phyloP scores from a whole-genome alignment of 2,329 filamentous ascomycete genomes.

The Grosmannia clavigera region DNA sequence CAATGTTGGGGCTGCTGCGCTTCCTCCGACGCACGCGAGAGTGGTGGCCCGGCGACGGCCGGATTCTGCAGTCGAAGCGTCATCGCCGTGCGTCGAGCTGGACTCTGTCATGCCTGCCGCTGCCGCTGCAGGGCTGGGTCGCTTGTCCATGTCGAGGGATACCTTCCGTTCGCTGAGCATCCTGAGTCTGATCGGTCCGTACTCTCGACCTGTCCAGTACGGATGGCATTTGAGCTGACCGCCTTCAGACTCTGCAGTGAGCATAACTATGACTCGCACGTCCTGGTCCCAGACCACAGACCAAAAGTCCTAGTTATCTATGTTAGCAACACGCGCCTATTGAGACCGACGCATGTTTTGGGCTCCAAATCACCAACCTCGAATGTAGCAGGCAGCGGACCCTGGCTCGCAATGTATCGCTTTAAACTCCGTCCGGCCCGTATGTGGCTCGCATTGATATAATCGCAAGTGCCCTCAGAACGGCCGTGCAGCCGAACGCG shows the following conservation, averaged over 20 bases:
- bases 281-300: conserved; percentile 96
- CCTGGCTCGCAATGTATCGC: conserved; percentile 90
- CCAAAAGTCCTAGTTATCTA: conserved; percentile 70
- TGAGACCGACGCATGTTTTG: background rate
- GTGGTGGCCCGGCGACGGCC: conserved; percentile 43
- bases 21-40: conserved; percentile 29
- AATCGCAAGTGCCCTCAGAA: conserved; percentile 63
- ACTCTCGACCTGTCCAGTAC: conserved; percentile 76
- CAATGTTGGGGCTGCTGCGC: background rate
- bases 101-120: background rate
- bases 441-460: conserved; percentile 87
- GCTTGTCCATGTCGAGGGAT: conserved; percentile 55
- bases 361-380: conserved; percentile 37
- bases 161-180: conserved; percentile 71
- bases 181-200: conserved; percentile 65
- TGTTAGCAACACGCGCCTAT: background rate
- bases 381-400: conserved; percentile 83
- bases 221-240: conserved; percentile 90
- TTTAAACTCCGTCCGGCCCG: conserved; percentile 73
- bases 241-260: conserved; percentile 87
- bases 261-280: conserved; percentile 86
- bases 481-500: conserved; percentile 67
- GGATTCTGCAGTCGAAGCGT: conserved; percentile 20
- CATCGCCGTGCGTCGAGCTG: background rate
- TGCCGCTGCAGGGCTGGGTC: background rate